These are phyloP conservation scores for Psidium guajava DNA, from an alignment of 345 rosid genomes.

Conservation along the genomic window DNA sequence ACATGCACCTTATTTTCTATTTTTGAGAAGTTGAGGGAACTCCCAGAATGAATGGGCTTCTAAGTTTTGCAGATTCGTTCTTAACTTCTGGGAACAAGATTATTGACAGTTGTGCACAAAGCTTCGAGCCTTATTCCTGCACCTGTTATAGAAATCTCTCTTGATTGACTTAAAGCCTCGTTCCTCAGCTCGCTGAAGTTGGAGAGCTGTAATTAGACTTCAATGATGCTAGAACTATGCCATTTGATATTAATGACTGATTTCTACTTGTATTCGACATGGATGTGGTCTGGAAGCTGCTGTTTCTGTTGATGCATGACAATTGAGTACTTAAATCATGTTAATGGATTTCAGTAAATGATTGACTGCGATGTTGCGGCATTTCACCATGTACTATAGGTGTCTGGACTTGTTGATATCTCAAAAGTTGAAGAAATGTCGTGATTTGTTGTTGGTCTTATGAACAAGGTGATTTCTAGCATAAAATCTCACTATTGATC, in stretches of 20 bases:
- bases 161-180: neutral
- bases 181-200: neutral
- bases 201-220: neutral
- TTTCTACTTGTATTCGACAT: neutral
- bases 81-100: neutral
- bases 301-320: neutral
- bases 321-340: neutral
- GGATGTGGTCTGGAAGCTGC: neutral
- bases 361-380: neutral
- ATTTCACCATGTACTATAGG: neutral
- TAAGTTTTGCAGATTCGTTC: neutral
- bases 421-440: neutral
- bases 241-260: neutral
- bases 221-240: neutral
- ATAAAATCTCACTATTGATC: neutral
- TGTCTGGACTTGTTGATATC: neutral
- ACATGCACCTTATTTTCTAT: neutral
- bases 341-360: neutral
- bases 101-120: neutral
- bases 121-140: neutral
- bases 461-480: neutral
- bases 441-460: neutral
- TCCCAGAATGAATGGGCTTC: neutral
- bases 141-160: neutral
- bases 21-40: slow-evolving; percentile 4